phyloP scores from a whole-genome alignment of 2,329 filamentous ascomycete genomes.

The Xenoacremonium recifei region DNA sequence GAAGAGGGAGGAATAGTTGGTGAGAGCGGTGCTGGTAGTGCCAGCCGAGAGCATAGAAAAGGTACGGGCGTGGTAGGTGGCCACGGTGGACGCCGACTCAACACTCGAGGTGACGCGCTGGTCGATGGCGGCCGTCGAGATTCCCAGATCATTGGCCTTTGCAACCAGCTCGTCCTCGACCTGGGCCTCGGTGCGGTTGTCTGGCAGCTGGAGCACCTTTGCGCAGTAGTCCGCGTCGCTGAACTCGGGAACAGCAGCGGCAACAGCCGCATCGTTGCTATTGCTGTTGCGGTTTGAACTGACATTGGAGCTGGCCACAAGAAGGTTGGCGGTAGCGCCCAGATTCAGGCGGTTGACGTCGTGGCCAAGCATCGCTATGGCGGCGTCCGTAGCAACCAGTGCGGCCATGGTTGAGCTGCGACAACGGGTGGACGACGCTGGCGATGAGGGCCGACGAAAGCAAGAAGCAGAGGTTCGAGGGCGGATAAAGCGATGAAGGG shows the following conservation, averaged over 20 bases:
- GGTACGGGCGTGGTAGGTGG: slow-evolving; percentile 41
- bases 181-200: slow-evolving; percentile 36
- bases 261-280: slow-evolving; percentile 2
- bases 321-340: too few species aligned
- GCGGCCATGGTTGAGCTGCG: too few species aligned
- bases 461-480: too few species aligned
- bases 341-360: too few species aligned
- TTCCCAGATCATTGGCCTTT: slow-evolving; percentile 35
- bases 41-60: slow-evolving; percentile 43
- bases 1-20: slow-evolving; percentile 42
- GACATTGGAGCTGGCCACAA: too few species aligned
- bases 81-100: slow-evolving; percentile 42
- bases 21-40: slow-evolving; percentile 40
- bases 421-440: too few species aligned
- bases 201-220: slow-evolving; percentile 37
- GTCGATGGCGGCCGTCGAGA: slow-evolving; percentile 29
- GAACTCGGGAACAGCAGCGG: slow-evolving; percentile 35
- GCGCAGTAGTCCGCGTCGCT: slow-evolving; percentile 37
- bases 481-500: too few species aligned
- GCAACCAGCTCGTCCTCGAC: slow-evolving; percentile 37
- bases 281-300: too few species aligned
- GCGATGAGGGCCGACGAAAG: too few species aligned
- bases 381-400: too few species aligned
- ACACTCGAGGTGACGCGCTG: slow-evolving; percentile 38
- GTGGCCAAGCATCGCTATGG: too few species aligned